Percentiles rank a stretch among this genome's conserved stretches.
phyloP scores from a whole-genome alignment of 805 yeast genomes.

The Barnettozyma sucrosica region DNA sequence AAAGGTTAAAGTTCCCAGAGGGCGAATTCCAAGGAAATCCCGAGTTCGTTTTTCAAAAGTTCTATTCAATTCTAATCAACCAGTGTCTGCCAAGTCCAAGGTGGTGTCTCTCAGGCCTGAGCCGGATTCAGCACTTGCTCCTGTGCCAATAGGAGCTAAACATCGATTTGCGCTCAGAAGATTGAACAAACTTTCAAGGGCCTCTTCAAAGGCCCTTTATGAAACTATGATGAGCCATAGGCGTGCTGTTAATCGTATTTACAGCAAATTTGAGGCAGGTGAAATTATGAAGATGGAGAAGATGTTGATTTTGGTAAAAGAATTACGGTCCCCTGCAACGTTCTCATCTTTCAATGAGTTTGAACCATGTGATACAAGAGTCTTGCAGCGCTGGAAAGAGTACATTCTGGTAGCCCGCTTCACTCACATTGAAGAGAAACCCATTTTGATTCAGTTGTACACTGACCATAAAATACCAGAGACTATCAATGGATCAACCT shows the following conservation, averaged over 20 bases:
- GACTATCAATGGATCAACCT: conserved; percentile 5
- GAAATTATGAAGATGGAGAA: conserved; percentile 61
- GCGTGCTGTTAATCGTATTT: conserved; percentile 23
- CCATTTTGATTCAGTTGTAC: conserved; percentile 61
- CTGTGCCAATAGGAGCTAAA: conserved; percentile 1
- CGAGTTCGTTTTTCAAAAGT: conserved; percentile 3
- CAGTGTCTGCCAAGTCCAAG: conserved; percentile 5
- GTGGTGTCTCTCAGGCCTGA: conserved; percentile 3
- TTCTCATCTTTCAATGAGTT: conserved; percentile 39
- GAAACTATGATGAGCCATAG: conserved; percentile 16
- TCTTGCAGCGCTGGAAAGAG: conserved; percentile 75
- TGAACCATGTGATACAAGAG: conserved; percentile 47
- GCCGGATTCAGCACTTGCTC: conserved; percentile 1
- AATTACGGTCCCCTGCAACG: conserved; percentile 20
- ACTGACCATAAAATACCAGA: conserved; percentile 35
- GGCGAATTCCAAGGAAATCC: not conserved
- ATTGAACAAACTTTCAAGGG: conserved; percentile 20
- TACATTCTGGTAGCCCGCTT: conserved; percentile 65
- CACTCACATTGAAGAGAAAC: conserved; percentile 45
- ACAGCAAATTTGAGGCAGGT: conserved; percentile 41
- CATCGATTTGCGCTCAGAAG: conserved; percentile 6
- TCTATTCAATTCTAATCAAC: not conserved
- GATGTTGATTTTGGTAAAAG: conserved; percentile 61
- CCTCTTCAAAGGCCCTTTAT: conserved; percentile 13
- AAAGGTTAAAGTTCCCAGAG: not conserved